These are phyloP conservation scores for Cercospora sesami DNA, from an alignment of 2,329 filamentous ascomycete species.

Conservation along the genomic window DNA sequence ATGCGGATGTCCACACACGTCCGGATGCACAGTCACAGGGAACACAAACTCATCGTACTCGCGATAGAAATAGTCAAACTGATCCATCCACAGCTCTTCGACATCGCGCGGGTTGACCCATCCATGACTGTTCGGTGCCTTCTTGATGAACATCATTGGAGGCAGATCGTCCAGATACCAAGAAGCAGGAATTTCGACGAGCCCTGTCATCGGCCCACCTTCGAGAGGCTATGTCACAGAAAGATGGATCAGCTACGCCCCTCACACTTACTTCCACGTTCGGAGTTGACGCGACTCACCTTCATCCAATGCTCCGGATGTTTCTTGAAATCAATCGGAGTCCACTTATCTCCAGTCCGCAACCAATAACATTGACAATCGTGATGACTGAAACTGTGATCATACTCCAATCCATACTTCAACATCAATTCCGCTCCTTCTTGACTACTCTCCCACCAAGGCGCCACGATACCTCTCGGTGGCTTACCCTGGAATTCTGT, in stretches of 20 bases:
- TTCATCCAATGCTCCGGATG: slow-evolving; percentile 65
- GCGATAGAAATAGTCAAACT: slow-evolving; percentile 73
- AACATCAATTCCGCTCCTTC: slow-evolving; percentile 67
- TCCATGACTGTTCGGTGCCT: slow-evolving; percentile 63
- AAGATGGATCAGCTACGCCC: not conserved
- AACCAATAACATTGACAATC: slow-evolving; percentile 67
- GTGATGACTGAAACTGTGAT: slow-evolving; percentile 66
- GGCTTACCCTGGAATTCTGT: slow-evolving; percentile 69
- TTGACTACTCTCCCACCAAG: slow-evolving; percentile 72
- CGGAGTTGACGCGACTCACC: not conserved
- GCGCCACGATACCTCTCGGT: slow-evolving; percentile 70
- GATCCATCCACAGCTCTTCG: slow-evolving; percentile 65
- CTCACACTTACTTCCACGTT: not conserved
- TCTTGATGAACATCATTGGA: slow-evolving; percentile 73
- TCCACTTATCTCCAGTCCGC: slow-evolving; percentile 64
- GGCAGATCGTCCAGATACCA: slow-evolving; percentile 63
- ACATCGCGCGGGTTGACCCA: slow-evolving; percentile 58
- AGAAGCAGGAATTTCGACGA: slow-evolving; percentile 65
- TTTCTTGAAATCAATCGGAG: slow-evolving; percentile 66
- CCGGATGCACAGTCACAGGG: slow-evolving; percentile 74
- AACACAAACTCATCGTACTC: slow-evolving; percentile 77
- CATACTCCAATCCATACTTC: slow-evolving; percentile 68
- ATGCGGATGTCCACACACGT: slow-evolving; percentile 70
- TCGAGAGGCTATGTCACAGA: slow-evolving; percentile 49
- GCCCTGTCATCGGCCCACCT: slow-evolving; percentile 59